Base-by-base conservation (phyloP, 371 early-diverging fungal genomes). In the Mucor lusitanicus region DNA sequence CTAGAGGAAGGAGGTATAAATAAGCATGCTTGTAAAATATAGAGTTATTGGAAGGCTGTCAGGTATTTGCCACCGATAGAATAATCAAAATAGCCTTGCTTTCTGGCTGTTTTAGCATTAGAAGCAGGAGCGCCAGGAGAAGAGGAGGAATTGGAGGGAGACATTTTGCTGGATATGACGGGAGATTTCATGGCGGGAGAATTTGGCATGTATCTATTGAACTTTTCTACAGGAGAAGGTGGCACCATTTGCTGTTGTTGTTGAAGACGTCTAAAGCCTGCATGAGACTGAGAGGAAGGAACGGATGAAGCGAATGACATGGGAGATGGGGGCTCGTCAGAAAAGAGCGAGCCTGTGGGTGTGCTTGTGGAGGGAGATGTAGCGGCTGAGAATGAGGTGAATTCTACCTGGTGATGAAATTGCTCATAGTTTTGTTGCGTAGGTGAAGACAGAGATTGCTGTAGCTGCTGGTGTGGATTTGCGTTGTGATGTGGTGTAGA, bases 281-380 rank as follows among this genome's bases (percentile, higher is more conserved):
- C 21, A 46, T 46, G 21, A 21, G 46, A 46, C 21, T 46, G 46
- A 21, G 46, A n/a, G 6, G 23, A 46, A 21, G 46, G 46, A 19
- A 9, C 4, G 11, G 60, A 56, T 25, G 46, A 46, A 11, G 57
- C 13, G 7, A 64, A 39, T 7, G 79, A 79, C 53, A 72, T 77
- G 6, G 81, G 75, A 33, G 83, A 80, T 7, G 61, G 64, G 23
- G 72, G 70, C 46, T 77, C 81, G 42, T 79, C 79, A 35, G 85
- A 86, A 27, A 84, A 86, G 81, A 56, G 74, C 65, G n/a, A 56
- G 81, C 35, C 85, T 81, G 12, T 66, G 81, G 67, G 83, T 80
- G 69, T 46, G 83, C 35, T 81, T 81, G 6, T 88, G 82, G 88
- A 79, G 84, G 27, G 77, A 77, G 73, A 86, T 85, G 87, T 79